Percentiles rank a stretch among this genome's conserved stretches.
Evolutionary conservation across 352 stramenopile genomes (phyloP).

Genomic region (Globisporangium cederbergense): DNA sequence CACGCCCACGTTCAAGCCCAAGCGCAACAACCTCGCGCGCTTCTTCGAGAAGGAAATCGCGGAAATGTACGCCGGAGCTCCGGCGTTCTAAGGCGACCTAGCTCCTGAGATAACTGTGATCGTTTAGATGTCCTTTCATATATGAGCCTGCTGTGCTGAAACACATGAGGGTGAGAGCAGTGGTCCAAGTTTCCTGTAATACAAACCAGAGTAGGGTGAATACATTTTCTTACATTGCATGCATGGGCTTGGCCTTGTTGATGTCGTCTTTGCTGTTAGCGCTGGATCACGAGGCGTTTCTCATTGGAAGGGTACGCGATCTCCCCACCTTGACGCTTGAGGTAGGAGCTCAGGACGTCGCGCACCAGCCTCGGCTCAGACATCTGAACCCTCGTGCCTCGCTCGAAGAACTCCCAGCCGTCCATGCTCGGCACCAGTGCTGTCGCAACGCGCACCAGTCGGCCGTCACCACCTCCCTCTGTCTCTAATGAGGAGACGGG

Average conservation of each 20-base stretch:
- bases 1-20: slow-evolving; percentile 97
- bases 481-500: neutral
- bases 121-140: neutral
- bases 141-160: neutral
- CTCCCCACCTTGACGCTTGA: slow-evolving; percentile 13
- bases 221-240: no score
- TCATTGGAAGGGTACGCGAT: slow-evolving; percentile 26
- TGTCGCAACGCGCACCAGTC: slow-evolving; percentile 28
- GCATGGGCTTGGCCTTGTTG: no score
- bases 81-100: slow-evolving; percentile 2
- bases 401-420: slow-evolving; percentile 34
- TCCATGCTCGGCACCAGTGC: slow-evolving; percentile 24
- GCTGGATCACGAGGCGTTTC: slow-evolving; percentile 19
- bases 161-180: neutral
- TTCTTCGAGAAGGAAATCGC: slow-evolving; percentile 48
- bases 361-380: slow-evolving; percentile 23
- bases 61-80: slow-evolving; percentile 37
- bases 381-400: slow-evolving; percentile 13
- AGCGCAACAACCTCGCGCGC: slow-evolving; percentile 70
- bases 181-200: neutral
- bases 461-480: neutral
- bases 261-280: neutral
- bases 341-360: slow-evolving; percentile 30
- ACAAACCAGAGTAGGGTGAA: neutral
- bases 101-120: neutral